Evolutionary conservation across 2,329 filamentous ascomycete species (phyloP), one percentile per base, ranked within the genome.

Genomic region (Pseudocercospora vitis): DNA sequence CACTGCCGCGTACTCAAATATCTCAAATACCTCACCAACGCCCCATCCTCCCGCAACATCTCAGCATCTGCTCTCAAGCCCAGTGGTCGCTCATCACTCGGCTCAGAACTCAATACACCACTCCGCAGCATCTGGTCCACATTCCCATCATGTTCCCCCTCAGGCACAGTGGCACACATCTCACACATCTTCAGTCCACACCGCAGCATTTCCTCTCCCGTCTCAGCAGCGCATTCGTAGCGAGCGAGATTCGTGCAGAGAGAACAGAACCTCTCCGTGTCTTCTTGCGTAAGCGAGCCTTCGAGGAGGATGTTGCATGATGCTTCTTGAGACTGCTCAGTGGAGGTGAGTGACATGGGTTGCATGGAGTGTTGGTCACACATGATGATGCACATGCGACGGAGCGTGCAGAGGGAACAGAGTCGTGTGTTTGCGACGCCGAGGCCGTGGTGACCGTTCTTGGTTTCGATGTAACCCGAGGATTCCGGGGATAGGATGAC

Each of bases 161-260:
- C 48, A 7, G 71, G 45, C 2, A 49, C 55, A 1, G 55, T 28
- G 18, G 57, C 64, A 48, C 70, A 72, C 1, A 37, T 40, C 45
- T 62, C 57, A 53, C 71, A 73, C 9, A 72, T 58, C 40, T 50
- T 48, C 2, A 72, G 45, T 3, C 70, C 69, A 56, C 71, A 73
- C 2, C 67, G 62, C 12, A 26, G 19, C 3, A 31, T 21, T 4
- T 32, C 51, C 24, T 52, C 53, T 9, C 42, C 48, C 3, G 24
- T 31, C 8, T n/a, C 56, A 3, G 48, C 58, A 50, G 33, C 52
- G 53, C 75, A 78, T 16, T 61, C 60, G 31, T 69, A 71, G 2
- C 65, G 66, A 0, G 74, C 75, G 1, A 72, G 68, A 8, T 63
- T 63, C 2, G 69, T 68, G 48, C 76, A 78, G 1, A 78, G 44